Evolutionary conservation across 1,284 basidiomycete species (phyloP).

Genomic region (Cutaneotrichosporon daszewskae): DNA sequence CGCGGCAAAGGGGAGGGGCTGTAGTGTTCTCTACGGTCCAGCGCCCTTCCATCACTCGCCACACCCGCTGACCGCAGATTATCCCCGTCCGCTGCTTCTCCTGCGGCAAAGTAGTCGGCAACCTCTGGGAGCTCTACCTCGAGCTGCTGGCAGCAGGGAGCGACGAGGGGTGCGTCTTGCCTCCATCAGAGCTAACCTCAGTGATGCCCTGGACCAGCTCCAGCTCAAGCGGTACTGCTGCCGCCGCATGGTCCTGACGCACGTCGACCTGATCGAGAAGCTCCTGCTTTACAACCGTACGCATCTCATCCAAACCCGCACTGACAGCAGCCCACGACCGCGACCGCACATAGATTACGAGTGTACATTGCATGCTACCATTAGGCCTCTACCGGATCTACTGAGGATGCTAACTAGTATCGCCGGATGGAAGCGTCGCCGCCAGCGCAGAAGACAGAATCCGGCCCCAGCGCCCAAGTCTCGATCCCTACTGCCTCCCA

Average conservation of each 20-base stretch:
- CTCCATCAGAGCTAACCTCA: conserved; percentile 34
- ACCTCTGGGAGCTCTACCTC: conserved; percentile 84
- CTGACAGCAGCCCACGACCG: conserved; percentile 17
- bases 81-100: conserved; percentile 60
- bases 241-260: conserved; percentile 93
- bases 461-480: conserved; percentile 25
- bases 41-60: no score
- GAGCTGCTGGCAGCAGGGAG: conserved; percentile 69
- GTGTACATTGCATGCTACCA: conserved; percentile 11
- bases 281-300: conserved; percentile 90
- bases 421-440: conserved; percentile 35
- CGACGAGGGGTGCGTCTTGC: conserved; percentile 70
- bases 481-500: conserved; percentile 45
- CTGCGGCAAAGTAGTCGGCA: conserved; percentile 87
- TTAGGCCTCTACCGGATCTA: conserved; percentile 3
- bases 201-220: conserved; percentile 86
- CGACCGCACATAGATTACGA: conserved; percentile 13
- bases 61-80: conserved; percentile 40
- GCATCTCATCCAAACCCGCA: conserved; percentile 43
- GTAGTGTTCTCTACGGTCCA: no score
- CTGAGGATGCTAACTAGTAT: conserved; percentile 19
- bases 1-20: no score
- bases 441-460: conserved; percentile 39
- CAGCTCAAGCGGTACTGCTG: conserved; percentile 94
- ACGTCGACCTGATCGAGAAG: conserved; percentile 89